Base-by-base conservation (phyloP, 176 grass and related monocot genomes). In the Metroxylon sagu region DNA sequence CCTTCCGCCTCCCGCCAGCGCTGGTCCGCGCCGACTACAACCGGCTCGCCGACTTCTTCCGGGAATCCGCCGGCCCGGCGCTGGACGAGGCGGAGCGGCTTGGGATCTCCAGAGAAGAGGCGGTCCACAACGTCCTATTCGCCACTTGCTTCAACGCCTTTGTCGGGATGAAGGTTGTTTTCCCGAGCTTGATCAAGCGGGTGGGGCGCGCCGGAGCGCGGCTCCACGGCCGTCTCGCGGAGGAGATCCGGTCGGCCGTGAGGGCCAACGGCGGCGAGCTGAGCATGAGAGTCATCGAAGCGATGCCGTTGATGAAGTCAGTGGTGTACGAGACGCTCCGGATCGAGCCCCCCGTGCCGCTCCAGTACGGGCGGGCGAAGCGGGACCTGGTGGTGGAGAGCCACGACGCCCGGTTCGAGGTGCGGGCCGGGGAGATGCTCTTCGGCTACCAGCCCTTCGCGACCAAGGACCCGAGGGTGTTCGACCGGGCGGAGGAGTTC, bases 361-460 rank as follows among this genome's bases (percentile, higher is more conserved):
- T 52, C 48, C 62, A 65, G 19, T 65, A 65, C 62, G 62, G 19
- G 21, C 62, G 62, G 49, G 62, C 62, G 5, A 65, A 65, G 19
- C 48, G 25, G 43, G 62, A 65, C 62, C 4, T 65, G 49, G 21
- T 65, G 43, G 48, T 65, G 48, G 23, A 18, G 23, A 65, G 16
- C 62, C 62, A 65, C 62, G 62, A 65, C 62, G 62, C 62, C 4
- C 18, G 48, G 62, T 65, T 65, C 62, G 19, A 51, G 62, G 62
- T 65, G 23, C 62, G 62, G 14, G 48, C 62, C 2, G 62, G 62
- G 19, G 62, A 65, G 49, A 65, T 65, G 62, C 48, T 65, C 19
- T 52, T 65, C 62, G 62, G 62, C 48, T 65, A 52, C 62, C 62
- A 65, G 48, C 62, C 62, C 19, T 65, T 65, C 62, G 62, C 62